phyloP scores from a whole-genome alignment of 768 basidiomycete genomes.

The Lactarius hengduanensis region DNA sequence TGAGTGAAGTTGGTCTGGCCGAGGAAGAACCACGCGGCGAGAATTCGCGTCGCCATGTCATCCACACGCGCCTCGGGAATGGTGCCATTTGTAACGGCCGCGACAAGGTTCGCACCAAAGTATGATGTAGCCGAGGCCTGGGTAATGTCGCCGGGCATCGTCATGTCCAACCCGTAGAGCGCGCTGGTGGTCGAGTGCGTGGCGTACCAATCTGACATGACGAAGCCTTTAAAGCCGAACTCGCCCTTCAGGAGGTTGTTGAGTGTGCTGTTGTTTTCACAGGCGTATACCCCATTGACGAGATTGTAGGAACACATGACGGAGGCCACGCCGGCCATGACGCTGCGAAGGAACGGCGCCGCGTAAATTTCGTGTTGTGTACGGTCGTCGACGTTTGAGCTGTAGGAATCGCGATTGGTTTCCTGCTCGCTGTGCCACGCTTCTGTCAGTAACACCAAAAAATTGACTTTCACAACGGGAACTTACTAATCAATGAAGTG shows the following conservation, averaged over 20 bases:
- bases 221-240: slow-evolving; percentile 73
- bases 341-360: slow-evolving; percentile 64
- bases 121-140: slow-evolving; percentile 49
- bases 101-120: slow-evolving; percentile 65
- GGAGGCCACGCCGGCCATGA: slow-evolving; percentile 70
- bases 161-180: slow-evolving; percentile 62
- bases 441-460: background rate
- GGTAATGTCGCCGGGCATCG: slow-evolving; percentile 58
- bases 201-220: slow-evolving; percentile 76
- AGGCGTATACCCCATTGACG: slow-evolving; percentile 69
- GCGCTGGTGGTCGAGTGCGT: slow-evolving; percentile 61
- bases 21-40: slow-evolving; percentile 68
- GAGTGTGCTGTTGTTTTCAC: slow-evolving; percentile 67
- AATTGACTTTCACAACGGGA: background rate
- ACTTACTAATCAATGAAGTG: slow-evolving; percentile 75
- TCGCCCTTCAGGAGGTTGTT: slow-evolving; percentile 74
- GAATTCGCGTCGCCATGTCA: slow-evolving; percentile 81
- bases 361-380: slow-evolving; percentile 76
- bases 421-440: slow-evolving; percentile 59
- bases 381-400: slow-evolving; percentile 75
- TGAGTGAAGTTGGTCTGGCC: slow-evolving; percentile 60
- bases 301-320: slow-evolving; percentile 79
- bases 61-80: slow-evolving; percentile 63
- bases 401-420: slow-evolving; percentile 50
- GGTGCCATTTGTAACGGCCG: slow-evolving; percentile 66